Percentiles rank a stretch among this genome's conserved stretches.
These are phyloP conservation scores for Stachybotrys chartarum DNA, from an alignment of 2,329 filamentous ascomycete species.

Conservation along the genomic window DNA sequence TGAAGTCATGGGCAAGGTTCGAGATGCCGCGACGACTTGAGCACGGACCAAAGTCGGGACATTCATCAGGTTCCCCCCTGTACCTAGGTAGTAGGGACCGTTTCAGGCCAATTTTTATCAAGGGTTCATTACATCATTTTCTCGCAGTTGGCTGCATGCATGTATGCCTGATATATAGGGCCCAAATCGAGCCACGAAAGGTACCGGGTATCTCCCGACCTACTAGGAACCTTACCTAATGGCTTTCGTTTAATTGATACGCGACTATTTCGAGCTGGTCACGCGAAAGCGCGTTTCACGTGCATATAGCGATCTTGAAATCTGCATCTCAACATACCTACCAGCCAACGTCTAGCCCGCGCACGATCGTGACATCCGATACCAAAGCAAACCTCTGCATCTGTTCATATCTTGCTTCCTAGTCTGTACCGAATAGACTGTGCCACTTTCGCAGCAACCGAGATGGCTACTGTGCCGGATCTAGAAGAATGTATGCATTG, in stretches of 20 bases:
- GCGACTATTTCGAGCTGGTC: background rate
- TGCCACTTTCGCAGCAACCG: background rate
- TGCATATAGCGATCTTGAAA: background rate
- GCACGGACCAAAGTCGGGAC: too few species aligned
- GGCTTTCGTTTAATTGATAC: background rate
- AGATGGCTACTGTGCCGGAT: slow-evolving; percentile 22
- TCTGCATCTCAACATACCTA: background rate
- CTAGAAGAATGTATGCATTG: slow-evolving; percentile 24
- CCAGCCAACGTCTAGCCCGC: background rate
- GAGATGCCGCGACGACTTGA: too few species aligned
- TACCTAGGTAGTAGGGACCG: too few species aligned
- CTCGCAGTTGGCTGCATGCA: background rate
- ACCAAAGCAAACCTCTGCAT: too few species aligned
- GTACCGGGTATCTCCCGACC: background rate
- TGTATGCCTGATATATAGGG: background rate
- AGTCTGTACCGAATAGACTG: too few species aligned
- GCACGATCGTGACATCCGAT: too few species aligned
- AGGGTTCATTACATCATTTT: background rate
- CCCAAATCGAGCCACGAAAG: background rate
- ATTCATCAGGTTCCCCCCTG: too few species aligned
- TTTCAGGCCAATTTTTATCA: background rate
- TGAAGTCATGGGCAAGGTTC: too few species aligned
- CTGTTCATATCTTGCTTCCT: too few species aligned
- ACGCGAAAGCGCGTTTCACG: background rate
- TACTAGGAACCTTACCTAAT: background rate